Percentiles rank a stretch among this genome's conserved stretches.
phyloP scores from a whole-genome alignment of 345 rosid species.

The Eucalyptus decipiens region DNA sequence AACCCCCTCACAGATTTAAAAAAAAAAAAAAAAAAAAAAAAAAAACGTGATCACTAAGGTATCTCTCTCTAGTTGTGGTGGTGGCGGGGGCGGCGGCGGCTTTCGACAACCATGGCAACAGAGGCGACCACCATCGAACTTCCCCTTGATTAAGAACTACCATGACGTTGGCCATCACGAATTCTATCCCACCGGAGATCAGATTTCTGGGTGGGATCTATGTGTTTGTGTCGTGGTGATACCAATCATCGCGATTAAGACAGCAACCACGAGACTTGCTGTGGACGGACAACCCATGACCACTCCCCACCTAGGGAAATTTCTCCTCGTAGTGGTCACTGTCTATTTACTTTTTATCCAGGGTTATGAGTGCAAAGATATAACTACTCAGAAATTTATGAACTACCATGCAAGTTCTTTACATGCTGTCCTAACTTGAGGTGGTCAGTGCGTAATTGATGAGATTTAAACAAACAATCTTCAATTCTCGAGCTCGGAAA shows the following conservation, averaged over 20 bases:
- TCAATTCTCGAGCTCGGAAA: background rate
- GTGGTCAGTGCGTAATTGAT: accelerated
- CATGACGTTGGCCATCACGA: background rate
- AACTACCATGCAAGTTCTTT: background rate
- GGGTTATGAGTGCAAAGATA: background rate
- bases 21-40: background rate
- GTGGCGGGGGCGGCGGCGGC: background rate
- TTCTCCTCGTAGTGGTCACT: background rate
- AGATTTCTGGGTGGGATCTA: background rate
- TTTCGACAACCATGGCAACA: background rate
- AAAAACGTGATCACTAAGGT: background rate
- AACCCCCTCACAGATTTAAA: background rate
- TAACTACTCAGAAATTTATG: background rate
- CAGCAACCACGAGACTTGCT: background rate
- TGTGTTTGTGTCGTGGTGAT: background rate
- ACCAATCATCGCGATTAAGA: background rate
- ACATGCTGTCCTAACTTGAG: accelerated
- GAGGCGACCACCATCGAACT: background rate
- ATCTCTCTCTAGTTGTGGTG: background rate
- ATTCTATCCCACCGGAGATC: background rate
- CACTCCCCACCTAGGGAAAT: background rate
- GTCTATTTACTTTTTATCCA: background rate
- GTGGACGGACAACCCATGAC: background rate
- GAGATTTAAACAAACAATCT: background rate
- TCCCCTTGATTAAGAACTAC: background rate